Evolutionary conservation across 2,329 filamentous ascomycete species (phyloP).

Genomic region (Pleomassaria siparia): DNA sequence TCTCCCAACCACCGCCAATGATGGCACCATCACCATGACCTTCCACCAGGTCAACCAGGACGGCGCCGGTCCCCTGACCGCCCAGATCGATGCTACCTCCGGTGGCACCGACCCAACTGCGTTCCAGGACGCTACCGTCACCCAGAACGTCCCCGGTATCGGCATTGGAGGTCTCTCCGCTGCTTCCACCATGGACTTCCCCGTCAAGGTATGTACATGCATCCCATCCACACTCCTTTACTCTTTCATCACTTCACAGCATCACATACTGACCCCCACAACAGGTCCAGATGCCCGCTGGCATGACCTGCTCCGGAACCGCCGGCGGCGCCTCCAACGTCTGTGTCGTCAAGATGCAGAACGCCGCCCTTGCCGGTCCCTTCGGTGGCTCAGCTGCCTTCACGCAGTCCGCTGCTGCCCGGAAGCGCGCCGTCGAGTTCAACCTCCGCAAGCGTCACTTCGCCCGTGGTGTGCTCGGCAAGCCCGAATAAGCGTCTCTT

Average conservation of each 20-base stretch:
- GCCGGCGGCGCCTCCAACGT: slow-evolving; percentile 63
- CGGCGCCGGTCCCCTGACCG: slow-evolving; percentile 64
- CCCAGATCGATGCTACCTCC: slow-evolving; percentile 63
- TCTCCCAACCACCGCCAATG: slow-evolving; percentile 62
- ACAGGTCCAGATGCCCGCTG: slow-evolving; percentile 63
- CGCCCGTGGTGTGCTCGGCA: slow-evolving; percentile 38
- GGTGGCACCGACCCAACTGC: slow-evolving; percentile 62
- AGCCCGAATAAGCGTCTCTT: slow-evolving; percentile 25
- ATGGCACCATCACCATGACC: slow-evolving; percentile 63
- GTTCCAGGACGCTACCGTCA: slow-evolving; percentile 62
- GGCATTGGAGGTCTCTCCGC: slow-evolving; percentile 60
- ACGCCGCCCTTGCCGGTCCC: slow-evolving; percentile 62
- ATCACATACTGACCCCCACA: slow-evolving; percentile 5
- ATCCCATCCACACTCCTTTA: not conserved
- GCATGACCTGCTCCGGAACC: slow-evolving; percentile 65
- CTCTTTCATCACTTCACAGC: not conserved
- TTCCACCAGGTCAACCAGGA: slow-evolving; percentile 74
- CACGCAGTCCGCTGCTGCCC: slow-evolving; percentile 59
- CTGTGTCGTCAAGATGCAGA: slow-evolving; percentile 66
- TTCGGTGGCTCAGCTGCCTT: slow-evolving; percentile 69
- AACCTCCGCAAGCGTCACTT: slow-evolving; percentile 43
- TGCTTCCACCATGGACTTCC: slow-evolving; percentile 65
- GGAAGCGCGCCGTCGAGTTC: slow-evolving; percentile 65
- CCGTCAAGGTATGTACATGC: slow-evolving; percentile 48
- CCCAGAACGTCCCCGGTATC: slow-evolving; percentile 62